Evolutionary conservation across 345 rosid genomes (phyloP).

Genomic region (Noccaea bulbosa): DNA sequence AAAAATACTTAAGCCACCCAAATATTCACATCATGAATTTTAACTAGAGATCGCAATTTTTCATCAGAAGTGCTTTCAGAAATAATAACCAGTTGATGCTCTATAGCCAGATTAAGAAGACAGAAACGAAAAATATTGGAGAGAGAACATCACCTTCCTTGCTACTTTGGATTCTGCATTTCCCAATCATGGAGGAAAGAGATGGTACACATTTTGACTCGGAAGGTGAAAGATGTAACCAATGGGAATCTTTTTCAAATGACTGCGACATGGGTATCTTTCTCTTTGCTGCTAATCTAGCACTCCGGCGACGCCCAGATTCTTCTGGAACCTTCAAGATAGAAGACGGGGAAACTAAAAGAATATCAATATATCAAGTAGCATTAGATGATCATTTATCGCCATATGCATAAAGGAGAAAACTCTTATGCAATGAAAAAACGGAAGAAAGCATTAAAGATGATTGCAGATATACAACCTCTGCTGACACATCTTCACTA

Average conservation of each 20-base stretch:
- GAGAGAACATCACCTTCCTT: slow-evolving; percentile 64
- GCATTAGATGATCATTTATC: background rate
- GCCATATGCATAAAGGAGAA: background rate
- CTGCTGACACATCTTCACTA: slow-evolving; percentile 69
- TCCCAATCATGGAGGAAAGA: slow-evolving; percentile 64
- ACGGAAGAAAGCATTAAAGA: slow-evolving; percentile 14
- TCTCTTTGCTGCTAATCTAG: slow-evolving; percentile 70
- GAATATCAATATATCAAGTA: no score
- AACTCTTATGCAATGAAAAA: slow-evolving; percentile 7
- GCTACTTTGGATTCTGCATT: slow-evolving; percentile 69
- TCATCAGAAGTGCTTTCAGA: background rate
- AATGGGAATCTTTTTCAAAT: slow-evolving; percentile 55
- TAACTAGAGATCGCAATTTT: slow-evolving; percentile 8
- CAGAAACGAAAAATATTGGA: slow-evolving; percentile 11
- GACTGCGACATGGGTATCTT: slow-evolving; percentile 49
- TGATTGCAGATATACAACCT: slow-evolving; percentile 53
- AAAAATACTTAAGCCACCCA: background rate
- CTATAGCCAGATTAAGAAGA: background rate
- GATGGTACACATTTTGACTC: slow-evolving; percentile 54
- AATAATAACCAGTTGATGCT: slow-evolving; percentile 27
- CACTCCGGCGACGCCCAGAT: slow-evolving; percentile 76
- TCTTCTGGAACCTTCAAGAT: slow-evolving; percentile 58
- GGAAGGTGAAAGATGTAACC: slow-evolving; percentile 39
- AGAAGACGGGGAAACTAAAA: background rate
- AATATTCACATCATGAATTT: background rate